Conservation (phyloP, 495 filamentous ascomycete genomes). For the Corynascus novoguineensis region DNA sequence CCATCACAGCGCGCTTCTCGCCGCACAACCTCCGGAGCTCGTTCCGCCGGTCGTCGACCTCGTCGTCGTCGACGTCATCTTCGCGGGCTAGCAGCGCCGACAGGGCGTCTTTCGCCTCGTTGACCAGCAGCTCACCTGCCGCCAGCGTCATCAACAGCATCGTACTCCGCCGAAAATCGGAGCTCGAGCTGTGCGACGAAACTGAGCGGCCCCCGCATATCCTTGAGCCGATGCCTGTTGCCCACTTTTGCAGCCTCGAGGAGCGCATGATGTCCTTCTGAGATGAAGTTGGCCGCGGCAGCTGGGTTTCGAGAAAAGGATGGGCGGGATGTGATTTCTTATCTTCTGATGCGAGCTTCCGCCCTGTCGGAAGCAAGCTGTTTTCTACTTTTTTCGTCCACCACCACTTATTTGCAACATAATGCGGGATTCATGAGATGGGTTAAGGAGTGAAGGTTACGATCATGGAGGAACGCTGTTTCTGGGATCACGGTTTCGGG, state of each 20-base stretch:
- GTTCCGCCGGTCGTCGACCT: conserved; percentile 44
- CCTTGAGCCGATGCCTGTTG: conserved; percentile 50
- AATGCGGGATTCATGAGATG: neutral
- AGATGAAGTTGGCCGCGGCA: no score
- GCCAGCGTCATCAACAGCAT: conserved; percentile 49
- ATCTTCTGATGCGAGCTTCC: neutral
- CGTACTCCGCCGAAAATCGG: conserved; percentile 42
- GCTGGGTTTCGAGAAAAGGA: no score
- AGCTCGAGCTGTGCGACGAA: conserved; percentile 45
- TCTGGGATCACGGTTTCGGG: neutral
- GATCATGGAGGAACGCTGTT: no score
- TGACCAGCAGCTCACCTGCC: conserved; percentile 36
- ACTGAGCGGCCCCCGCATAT: conserved; percentile 40
- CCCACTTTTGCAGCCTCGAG: conserved; percentile 51
- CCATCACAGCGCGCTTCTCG: conserved; percentile 45
- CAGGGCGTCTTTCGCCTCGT: conserved; percentile 38
- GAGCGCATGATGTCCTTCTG: conserved; percentile 42
- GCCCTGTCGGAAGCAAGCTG: neutral
- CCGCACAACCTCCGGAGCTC: conserved; percentile 43
- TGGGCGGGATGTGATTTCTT: neutral
- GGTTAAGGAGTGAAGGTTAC: neutral
- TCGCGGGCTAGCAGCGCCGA: conserved; percentile 34
- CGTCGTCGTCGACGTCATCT: conserved; percentile 35
- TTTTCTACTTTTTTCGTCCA: neutral
- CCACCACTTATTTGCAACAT: conserved; percentile 2